Percentiles rank a stretch among this genome's conserved stretches.
Conservation (phyloP, 352 stramenopile genomes). For the Thalassiosira livingstoniorum region DNA sequence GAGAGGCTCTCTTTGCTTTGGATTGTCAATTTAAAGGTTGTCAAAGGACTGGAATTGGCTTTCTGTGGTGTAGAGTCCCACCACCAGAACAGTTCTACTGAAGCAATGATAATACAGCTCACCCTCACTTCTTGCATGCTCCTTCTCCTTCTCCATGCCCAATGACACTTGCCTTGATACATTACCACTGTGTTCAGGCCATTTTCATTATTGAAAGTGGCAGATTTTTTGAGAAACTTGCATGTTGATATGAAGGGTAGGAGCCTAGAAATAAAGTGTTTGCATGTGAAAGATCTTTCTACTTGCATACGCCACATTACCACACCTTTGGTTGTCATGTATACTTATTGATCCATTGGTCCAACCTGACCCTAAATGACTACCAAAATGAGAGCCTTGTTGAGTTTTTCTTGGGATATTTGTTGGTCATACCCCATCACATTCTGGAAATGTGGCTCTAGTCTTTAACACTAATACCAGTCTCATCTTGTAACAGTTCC, state of each 20-base stretch:
- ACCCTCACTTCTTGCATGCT: conserved; percentile 50
- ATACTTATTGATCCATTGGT: conserved; percentile 23
- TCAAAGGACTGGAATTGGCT: background rate
- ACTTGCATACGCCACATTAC: conserved; percentile 14
- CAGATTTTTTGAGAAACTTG: conserved; percentile 35
- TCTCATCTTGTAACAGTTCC: conserved; percentile 35
- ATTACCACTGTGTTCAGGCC: conserved; percentile 56
- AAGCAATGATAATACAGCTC: conserved; percentile 54
- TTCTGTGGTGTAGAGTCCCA: conserved; percentile 17
- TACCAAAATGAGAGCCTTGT: conserved; percentile 33
- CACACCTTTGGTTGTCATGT: conserved; percentile 40
- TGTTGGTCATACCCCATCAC: conserved; percentile 16
- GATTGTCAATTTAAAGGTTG: conserved; percentile 29
- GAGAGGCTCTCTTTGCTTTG: conserved; percentile 20
- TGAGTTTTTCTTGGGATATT: conserved; percentile 29
- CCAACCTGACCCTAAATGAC: conserved; percentile 10
- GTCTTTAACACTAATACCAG: conserved; percentile 26
- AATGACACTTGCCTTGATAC: conserved; percentile 41
- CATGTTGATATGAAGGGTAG: conserved; percentile 13
- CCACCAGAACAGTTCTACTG: conserved; percentile 16
- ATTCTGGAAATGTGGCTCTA: conserved; percentile 18
- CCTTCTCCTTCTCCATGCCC: conserved; percentile 53
- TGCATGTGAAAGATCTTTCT: background rate
- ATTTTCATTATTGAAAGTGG: conserved; percentile 43
- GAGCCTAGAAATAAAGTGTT: conserved; percentile 43